phyloP scores from a whole-genome alignment of 2,329 filamentous ascomycete species.

The Aspergillus sp. region DNA sequence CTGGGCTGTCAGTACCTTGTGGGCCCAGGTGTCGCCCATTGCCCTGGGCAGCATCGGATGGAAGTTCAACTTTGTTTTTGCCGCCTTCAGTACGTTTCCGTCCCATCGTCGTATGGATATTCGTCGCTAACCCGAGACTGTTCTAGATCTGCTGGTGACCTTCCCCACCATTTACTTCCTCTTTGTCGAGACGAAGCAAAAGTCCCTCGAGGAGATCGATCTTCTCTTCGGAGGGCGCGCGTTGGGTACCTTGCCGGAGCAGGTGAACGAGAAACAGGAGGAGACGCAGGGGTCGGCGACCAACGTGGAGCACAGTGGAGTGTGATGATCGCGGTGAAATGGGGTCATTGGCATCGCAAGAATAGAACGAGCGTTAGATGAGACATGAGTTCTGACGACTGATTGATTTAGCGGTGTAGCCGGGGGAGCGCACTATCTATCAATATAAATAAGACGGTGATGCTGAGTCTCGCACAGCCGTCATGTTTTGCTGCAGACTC shows the following conservation, averaged over 20 bases:
- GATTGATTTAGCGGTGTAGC: no score
- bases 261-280: constrained; percentile 19
- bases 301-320: constrained; percentile 15
- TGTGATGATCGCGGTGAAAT: not conserved
- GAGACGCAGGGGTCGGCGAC: constrained; percentile 10
- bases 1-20: constrained; percentile 60
- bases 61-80: constrained; percentile 60
- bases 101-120: not conserved
- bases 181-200: constrained; percentile 56
- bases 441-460: no score
- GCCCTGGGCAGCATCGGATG: constrained; percentile 51
- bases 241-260: constrained; percentile 47
- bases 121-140: constrained; percentile 1
- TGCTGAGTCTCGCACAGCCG: no score
- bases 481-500: no score
- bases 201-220: constrained; percentile 59
- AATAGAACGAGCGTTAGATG: no score
- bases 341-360: no score
- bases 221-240: constrained; percentile 55
- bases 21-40: constrained; percentile 58
- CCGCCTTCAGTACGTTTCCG: constrained; percentile 44
- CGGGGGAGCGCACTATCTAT: no score
- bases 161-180: constrained; percentile 50
- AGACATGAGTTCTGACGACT: no score
- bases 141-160: constrained; percentile 33